These are phyloP conservation scores for Fusarium chlamydosporum DNA, from an alignment of 2,329 filamentous ascomycete genomes.

Conservation along the genomic window DNA sequence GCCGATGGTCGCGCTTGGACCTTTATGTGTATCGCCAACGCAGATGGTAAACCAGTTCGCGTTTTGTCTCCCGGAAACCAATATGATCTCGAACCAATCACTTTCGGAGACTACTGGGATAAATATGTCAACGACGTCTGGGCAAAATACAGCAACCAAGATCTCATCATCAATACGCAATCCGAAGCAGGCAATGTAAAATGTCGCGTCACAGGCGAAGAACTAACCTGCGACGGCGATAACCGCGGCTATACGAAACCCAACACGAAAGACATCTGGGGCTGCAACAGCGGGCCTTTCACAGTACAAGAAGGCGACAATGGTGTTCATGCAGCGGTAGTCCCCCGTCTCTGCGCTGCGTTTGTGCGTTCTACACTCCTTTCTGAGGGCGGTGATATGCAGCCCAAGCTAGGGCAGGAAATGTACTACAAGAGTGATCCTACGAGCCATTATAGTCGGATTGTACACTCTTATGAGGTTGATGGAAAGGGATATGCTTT, in stretches of 20 bases:
- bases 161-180: slow-evolving; percentile 62
- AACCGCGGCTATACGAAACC: slow-evolving; percentile 62
- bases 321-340: slow-evolving; percentile 58
- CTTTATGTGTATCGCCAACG: slow-evolving; percentile 59
- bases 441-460: slow-evolving; percentile 69
- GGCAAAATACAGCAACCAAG: slow-evolving; percentile 56
- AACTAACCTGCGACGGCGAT: slow-evolving; percentile 60
- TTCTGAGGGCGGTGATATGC: slow-evolving; percentile 61
- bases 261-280: slow-evolving; percentile 62
- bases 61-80: slow-evolving; percentile 62
- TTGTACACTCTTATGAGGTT: slow-evolving; percentile 72
- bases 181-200: slow-evolving; percentile 56
- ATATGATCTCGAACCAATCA: slow-evolving; percentile 53
- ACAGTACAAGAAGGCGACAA: slow-evolving; percentile 56
- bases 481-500: slow-evolving; percentile 76
- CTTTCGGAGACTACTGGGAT: slow-evolving; percentile 61
- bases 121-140: slow-evolving; percentile 64
- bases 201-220: slow-evolving; percentile 56
- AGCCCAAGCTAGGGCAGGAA: slow-evolving; percentile 58
- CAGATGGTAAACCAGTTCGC: slow-evolving; percentile 58
- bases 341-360: slow-evolving; percentile 66
- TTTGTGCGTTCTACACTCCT: slow-evolving; percentile 64
- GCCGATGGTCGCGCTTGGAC: slow-evolving; percentile 61
- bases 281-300: slow-evolving; percentile 66
- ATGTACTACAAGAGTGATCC: slow-evolving; percentile 62